phyloP scores from a whole-genome alignment of 768 basidiomycete species.

The Termitomyces sp. region DNA sequence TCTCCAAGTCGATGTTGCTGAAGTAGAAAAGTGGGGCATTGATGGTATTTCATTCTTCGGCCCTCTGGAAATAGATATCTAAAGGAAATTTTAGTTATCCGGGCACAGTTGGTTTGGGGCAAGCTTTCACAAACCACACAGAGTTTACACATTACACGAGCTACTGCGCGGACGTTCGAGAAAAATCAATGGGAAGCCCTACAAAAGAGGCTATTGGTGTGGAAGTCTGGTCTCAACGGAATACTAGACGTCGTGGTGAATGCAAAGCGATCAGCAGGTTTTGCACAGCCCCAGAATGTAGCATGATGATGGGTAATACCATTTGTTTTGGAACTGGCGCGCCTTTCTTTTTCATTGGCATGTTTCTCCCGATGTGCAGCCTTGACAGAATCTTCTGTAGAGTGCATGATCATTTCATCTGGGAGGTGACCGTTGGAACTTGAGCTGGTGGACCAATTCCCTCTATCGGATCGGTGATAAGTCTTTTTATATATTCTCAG shows the following conservation, averaged over 20 bases:
- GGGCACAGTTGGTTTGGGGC: conserved; percentile 70
- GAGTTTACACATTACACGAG: conserved; percentile 65
- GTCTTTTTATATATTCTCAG: not conserved
- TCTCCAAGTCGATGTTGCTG: conserved; percentile 53
- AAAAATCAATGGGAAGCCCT: conserved; percentile 75
- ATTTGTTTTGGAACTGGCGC: not conserved
- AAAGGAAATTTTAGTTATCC: conserved; percentile 53
- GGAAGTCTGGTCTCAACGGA: conserved; percentile 66
- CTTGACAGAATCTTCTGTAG: not conserved
- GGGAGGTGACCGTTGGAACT: not conserved
- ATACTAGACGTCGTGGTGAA: conserved; percentile 66
- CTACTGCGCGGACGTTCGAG: conserved; percentile 72
- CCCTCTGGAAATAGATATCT: conserved; percentile 2
- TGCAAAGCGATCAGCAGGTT: conserved; percentile 42
- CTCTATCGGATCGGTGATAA: too few relatives aligned
- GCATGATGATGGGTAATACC: conserved; percentile 7
- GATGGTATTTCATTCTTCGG: conserved; percentile 47
- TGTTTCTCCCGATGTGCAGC: too few relatives aligned
- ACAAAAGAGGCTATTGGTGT: conserved; percentile 66
- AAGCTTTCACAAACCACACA: conserved; percentile 81
- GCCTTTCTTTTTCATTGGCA: not conserved
- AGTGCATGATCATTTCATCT: not conserved
- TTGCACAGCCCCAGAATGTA: conserved; percentile 17
- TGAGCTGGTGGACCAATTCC: not conserved
- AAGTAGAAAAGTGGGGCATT: conserved; percentile 86